phyloP scores from a whole-genome alignment of 108 stramenopile genomes.

The Chaetoceros tenuissimus region DNA sequence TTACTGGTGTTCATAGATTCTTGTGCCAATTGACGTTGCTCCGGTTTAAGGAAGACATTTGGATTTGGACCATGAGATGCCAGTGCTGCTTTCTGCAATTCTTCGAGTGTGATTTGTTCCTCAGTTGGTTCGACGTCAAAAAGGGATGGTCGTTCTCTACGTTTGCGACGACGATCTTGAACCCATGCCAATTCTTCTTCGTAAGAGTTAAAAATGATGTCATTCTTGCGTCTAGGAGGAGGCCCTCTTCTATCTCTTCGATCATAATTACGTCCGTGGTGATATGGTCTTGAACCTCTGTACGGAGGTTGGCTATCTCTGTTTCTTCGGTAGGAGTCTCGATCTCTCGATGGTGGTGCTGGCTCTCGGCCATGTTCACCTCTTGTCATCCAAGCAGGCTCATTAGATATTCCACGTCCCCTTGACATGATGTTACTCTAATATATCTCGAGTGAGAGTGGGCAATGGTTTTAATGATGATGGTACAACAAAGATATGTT shows the following conservation, averaged over 20 bases:
- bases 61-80: conserved; percentile 8
- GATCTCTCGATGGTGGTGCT: too few relatives aligned
- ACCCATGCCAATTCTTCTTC: conserved; percentile 81
- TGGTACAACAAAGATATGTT: too few relatives aligned
- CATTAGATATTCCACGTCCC: neutral
- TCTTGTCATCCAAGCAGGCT: neutral
- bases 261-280: neutral
- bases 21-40: neutral
- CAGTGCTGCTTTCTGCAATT: conserved; percentile 7
- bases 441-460: too few relatives aligned
- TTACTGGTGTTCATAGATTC: neutral
- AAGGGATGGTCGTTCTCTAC: conserved; percentile 42
- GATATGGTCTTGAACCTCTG: conserved; percentile 10
- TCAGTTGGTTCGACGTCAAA: conserved; percentile 73
- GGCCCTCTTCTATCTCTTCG: conserved; percentile 1
- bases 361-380: neutral
- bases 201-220: conserved; percentile 42
- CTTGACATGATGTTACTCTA: too few relatives aligned
- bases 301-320: neutral
- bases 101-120: conserved; percentile 48
- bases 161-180: conserved; percentile 66
- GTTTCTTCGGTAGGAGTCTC: neutral
- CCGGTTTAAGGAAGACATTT: conserved; percentile 2
- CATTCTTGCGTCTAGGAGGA: conserved; percentile 20
- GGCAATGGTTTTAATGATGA: too few relatives aligned